Evolutionary conservation across 2,329 filamentous ascomycete genomes (phyloP), one percentile per base, ranked within the genome.

Genomic region (Huntiella abstrusa): DNA sequence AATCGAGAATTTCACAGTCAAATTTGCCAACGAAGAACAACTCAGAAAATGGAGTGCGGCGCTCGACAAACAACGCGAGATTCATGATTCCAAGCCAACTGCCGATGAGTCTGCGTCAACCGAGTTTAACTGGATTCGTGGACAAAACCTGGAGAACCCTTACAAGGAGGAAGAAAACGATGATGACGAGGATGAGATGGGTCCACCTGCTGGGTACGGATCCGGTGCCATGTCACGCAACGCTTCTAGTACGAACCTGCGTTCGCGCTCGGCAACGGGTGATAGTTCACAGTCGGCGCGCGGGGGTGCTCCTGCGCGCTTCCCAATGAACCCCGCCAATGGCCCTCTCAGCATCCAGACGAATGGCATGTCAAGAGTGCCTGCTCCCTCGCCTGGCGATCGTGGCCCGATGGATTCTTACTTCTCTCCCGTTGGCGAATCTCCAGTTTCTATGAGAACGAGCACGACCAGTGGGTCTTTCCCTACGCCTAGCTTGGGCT

Each of bases 1-100:
- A 3, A 85, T 95, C 32, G 88, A 98, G 59, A 94, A 92, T 57
- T 96, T 98, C 60, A 79, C 88, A 55, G 93, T 98, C 58, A 83
- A 84, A 54, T 96, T 95, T 60, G 72, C 75, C 43, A 91, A 88
- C 51, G 91, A 98, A 60, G 86, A 94, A 54, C 77, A 71, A 11
- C 86, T 96, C 78, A 87, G 81, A 62, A 94, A 88, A 58, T 98
- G 91, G 91, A 80, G 82, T 22, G 68, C 68, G 6, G 77, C 83
- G 36, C 75, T 95, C 19, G 83, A 93, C 53, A 69, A 65, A 2
- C 87, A 94, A 61, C 72, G 85, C 50, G 75, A 77, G 67, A 64
- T 69, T 58, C 69, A 74, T 55, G 60, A 69, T 51, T 58, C 71
- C 52, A 59, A 73, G 58, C 41, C 70, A 55, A 60, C 64, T 12